These are phyloP conservation scores for Ascochyta viciae-villosae DNA, from an alignment of 2,329 filamentous ascomycete genomes.

Conservation along the genomic window DNA sequence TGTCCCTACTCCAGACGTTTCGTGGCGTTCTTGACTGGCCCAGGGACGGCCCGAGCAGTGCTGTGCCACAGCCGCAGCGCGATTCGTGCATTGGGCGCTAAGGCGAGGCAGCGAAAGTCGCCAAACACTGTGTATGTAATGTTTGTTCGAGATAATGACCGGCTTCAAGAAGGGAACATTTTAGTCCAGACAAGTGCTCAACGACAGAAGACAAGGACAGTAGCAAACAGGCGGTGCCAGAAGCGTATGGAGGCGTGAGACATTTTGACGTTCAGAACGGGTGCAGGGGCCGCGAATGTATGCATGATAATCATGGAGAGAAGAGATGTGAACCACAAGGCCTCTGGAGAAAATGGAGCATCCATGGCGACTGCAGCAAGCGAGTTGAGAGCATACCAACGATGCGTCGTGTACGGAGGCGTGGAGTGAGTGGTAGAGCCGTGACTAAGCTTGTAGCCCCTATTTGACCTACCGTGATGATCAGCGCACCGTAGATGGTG, in stretches of 20 bases:
- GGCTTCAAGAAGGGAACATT: not conserved
- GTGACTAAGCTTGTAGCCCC: too few relatives aligned
- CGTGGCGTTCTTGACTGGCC: constrained; percentile 1
- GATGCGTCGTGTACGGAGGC: not conserved
- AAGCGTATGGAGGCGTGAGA: not conserved
- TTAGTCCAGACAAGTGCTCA: not conserved
- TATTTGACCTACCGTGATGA: too few relatives aligned
- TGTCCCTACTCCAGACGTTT: constrained; percentile 2
- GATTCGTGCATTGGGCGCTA: constrained; percentile 1
- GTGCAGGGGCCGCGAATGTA: not conserved
- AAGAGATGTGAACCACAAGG: not conserved
- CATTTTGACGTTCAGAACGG: not conserved
- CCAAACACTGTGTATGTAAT: not conserved
- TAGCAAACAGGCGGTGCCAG: not conserved
- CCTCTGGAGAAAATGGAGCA: not conserved
- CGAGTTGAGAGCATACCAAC: not conserved
- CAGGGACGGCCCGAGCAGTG: constrained; percentile 3
- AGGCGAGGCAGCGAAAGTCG: not conserved
- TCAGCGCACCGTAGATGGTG: too few relatives aligned
- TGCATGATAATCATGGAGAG: not conserved
- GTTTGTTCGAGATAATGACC: too few relatives aligned
- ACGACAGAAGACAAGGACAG: not conserved
- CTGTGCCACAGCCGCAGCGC: constrained; percentile 11
- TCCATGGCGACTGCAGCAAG: not conserved
- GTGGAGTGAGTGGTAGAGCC: too few relatives aligned